Base-by-base conservation (phyloP, 805 yeast species). In the Metschnikowia vanudenii region DNA sequence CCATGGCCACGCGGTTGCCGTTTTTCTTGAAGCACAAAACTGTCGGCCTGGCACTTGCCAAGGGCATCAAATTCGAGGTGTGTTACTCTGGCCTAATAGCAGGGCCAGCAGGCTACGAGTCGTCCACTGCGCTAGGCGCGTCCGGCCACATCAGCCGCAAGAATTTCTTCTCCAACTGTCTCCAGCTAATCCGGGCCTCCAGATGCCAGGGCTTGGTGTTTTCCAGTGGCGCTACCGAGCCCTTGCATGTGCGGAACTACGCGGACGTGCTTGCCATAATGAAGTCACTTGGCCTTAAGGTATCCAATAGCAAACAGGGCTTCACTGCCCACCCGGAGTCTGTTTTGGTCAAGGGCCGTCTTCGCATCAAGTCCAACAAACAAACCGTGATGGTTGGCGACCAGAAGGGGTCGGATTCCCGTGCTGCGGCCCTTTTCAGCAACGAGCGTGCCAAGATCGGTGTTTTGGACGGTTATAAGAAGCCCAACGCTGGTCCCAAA, bases 41-140 rank as follows among this genome's bases (percentile, higher is more conserved):
- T 1, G 75, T 89, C 8, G 86, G 96, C 36, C 81, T 89, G 35
- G 97, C 96, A 1, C 74, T 88, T 3, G 84, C 84, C 16, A 78
- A 89, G 41, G 98, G 98, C 2, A 78, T 89, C 20, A 81, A 81
- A 54, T 78, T 94, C 52, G 99, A 94, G 61, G 75, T 94, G 8
- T 75, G 80, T 38, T 92, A 92, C 65, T 62, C 78, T 7, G 71
- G 79, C 28, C 72, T 82, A 36, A 64, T 85, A 31, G 65, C 69
- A 4, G 76, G 66, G 10, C 52, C 65, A 8, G 65, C 64, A 5
- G 68, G 67, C 30, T 62, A 60, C 51, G 52, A 39, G 46, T 51
- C 45, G 40, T 50, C 55, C 24, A 43, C 52, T 33, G 55, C 53
- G 9, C 45, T 57, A 32, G 62, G 52, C 47, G 52, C 58, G 26